Evolutionary conservation across 2,329 filamentous ascomycete genomes (phyloP).

Genomic region (Chrysosporium keratinophilum): DNA sequence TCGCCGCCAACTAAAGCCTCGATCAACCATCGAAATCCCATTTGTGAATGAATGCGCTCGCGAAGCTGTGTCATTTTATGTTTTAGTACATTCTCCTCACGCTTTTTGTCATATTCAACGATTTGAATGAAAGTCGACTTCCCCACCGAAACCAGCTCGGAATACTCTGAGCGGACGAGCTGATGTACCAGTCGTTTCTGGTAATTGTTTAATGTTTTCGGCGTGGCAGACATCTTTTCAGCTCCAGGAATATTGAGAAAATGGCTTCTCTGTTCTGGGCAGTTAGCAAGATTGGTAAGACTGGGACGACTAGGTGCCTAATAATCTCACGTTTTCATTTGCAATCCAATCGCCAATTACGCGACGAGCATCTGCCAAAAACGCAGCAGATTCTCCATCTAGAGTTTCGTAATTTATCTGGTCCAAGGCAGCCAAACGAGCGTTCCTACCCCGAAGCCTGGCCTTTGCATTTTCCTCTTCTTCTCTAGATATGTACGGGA

Average conservation of each 20-base stretch:
- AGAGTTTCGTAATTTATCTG: conserved; percentile 43
- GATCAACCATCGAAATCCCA: conserved; percentile 39
- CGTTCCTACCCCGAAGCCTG: conserved; percentile 35
- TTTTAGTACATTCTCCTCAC: conserved; percentile 26
- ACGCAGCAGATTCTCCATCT: conserved; percentile 44
- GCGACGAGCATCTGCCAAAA: conserved; percentile 39
- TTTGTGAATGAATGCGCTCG: conserved; percentile 27
- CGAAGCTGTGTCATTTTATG: conserved; percentile 23
- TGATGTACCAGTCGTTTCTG: conserved; percentile 58
- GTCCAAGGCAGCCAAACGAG: conserved; percentile 23
- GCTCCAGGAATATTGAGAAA: conserved; percentile 40
- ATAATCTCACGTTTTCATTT: conserved; percentile 18
- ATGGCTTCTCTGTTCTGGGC: conserved; percentile 18
- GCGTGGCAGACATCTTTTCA: conserved; percentile 14
- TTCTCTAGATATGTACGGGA: conserved; percentile 52
- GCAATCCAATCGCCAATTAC: conserved; percentile 41
- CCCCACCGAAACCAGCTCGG: conserved; percentile 30
- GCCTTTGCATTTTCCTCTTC: conserved; percentile 44
- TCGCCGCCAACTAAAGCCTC: conserved; percentile 38
- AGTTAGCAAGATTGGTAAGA: neutral
- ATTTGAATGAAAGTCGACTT: conserved; percentile 34
- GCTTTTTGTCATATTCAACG: conserved; percentile 27
- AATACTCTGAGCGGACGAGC: conserved; percentile 52
- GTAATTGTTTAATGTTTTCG: conserved; percentile 42
- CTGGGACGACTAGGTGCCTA: neutral